Percentiles rank a stretch among this genome's conserved stretches.
phyloP scores from a whole-genome alignment of 2,329 filamentous ascomycete genomes.

The Mollisia scopiformis region DNA sequence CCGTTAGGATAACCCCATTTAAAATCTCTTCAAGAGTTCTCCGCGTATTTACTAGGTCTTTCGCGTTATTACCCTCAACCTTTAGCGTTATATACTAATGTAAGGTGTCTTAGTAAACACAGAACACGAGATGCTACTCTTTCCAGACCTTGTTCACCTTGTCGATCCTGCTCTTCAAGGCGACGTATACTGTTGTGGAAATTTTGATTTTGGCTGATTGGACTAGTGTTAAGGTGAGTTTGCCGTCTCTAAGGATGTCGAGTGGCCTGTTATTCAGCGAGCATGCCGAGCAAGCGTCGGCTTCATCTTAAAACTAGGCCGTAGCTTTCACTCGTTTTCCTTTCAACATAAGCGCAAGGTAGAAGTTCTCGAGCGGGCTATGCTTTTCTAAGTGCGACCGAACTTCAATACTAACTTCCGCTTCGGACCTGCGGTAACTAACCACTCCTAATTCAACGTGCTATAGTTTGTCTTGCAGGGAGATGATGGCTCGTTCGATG shows the following conservation, averaged over 20 bases:
- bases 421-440: conserved; percentile 21
- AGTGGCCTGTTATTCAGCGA: conserved; percentile 8
- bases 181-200: conserved; percentile 9
- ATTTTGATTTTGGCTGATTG: conserved; percentile 15
- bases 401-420: conserved; percentile 23
- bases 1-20: conserved; percentile 8
- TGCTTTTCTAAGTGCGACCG: conserved; percentile 15
- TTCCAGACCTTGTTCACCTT: conserved; percentile 8
- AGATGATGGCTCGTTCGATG: conserved; percentile 19
- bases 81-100: conserved; percentile 9
- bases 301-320: conserved; percentile 17
- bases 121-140: background rate
- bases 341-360: conserved; percentile 4
- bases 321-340: conserved; percentile 15
- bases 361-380: conserved; percentile 19
- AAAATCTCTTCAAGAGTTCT: conserved; percentile 8
- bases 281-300: conserved; percentile 14
- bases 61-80: conserved; percentile 11
- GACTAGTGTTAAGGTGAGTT: conserved; percentile 13
- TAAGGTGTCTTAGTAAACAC: conserved; percentile 6
- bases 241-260: conserved; percentile 8
- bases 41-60: conserved; percentile 7
- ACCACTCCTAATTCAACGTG: conserved; percentile 19
- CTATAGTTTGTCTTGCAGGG: conserved; percentile 18
- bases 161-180: conserved; percentile 9